A percentile compares a stretch with the other conserved stretches of the same genome.
Conservation (phyloP, 1,284 basidiomycete genomes). For the Ceratobasidium sp. region DNA sequence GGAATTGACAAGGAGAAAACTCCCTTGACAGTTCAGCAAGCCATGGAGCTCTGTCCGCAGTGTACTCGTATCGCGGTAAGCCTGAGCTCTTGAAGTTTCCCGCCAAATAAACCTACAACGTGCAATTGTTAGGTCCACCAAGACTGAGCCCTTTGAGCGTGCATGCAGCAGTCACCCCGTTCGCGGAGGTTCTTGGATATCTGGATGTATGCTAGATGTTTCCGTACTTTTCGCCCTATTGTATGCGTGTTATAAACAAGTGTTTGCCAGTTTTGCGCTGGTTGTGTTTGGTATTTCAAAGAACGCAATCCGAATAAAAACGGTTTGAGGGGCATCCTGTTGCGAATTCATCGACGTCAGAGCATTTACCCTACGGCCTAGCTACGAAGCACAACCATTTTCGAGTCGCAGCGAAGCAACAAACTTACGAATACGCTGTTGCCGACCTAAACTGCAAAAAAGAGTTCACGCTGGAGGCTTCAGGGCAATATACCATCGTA, state of each 20-base stretch:
- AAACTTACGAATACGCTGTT: neutral
- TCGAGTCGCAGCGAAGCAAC: too few relatives aligned
- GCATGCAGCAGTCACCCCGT: neutral
- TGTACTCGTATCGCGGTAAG: constrained; percentile 12
- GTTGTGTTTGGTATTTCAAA: too few relatives aligned
- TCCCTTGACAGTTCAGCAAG: constrained; percentile 16
- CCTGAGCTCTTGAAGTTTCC: neutral
- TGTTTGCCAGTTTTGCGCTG: neutral
- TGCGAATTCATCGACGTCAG: too few relatives aligned
- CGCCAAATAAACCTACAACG: neutral
- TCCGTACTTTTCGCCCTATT: neutral
- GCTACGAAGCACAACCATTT: too few relatives aligned
- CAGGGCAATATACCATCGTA: neutral
- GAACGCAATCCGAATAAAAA: too few relatives aligned
- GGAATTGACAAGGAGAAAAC: constrained; percentile 18
- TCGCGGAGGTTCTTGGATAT: neutral
- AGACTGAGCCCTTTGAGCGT: neutral
- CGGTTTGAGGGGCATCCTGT: too few relatives aligned
- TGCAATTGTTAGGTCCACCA: neutral
- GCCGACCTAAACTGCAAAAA: neutral
- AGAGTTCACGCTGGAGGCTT: neutral
- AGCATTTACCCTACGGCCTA: too few relatives aligned
- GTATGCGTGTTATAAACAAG: constrained; percentile 11
- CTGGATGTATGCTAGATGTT: neutral
- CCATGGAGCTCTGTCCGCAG: constrained; percentile 24